Percentiles rank a stretch among this genome's conserved stretches.
phyloP scores from a whole-genome alignment of 495 filamentous ascomycete species.

The Aspergillus wentii region DNA sequence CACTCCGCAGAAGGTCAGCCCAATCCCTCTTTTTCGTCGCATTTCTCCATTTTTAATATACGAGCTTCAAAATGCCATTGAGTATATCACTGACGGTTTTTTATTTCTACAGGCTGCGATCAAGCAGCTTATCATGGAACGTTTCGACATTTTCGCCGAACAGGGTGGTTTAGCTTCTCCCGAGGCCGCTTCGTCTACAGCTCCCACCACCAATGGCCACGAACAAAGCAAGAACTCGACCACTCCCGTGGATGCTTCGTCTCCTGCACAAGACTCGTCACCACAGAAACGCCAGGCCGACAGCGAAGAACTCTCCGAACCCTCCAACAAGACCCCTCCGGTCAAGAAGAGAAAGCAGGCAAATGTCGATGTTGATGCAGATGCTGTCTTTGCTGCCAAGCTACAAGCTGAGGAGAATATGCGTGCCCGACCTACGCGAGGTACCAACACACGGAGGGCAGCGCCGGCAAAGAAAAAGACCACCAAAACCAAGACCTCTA shows the following conservation, averaged over 20 bases:
- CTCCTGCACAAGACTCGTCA: constrained; percentile 46
- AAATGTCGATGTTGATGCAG: constrained; percentile 62
- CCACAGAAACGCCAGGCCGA: constrained; percentile 53
- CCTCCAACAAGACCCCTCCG: constrained; percentile 37
- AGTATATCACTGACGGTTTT: too few species aligned
- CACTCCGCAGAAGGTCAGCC: constrained; percentile 74
- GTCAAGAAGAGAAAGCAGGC: constrained; percentile 54
- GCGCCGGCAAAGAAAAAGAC: constrained; percentile 61
- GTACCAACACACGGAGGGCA: constrained; percentile 50
- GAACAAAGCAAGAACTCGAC: constrained; percentile 21
- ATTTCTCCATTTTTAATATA: neutral
- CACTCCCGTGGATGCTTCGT: constrained; percentile 35
- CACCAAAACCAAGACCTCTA: constrained; percentile 64
- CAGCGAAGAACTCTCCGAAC: constrained; percentile 45
- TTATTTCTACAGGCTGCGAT: constrained; percentile 58
- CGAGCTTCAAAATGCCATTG: too few species aligned
- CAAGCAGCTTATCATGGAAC: constrained; percentile 77
- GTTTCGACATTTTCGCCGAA: constrained; percentile 75
- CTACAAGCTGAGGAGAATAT: constrained; percentile 90
- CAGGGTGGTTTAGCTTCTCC: constrained; percentile 35
- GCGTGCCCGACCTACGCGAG: constrained; percentile 66
- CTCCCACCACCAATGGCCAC: constrained; percentile 40
- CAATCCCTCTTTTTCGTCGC: constrained; percentile 9
- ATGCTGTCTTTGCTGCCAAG: constrained; percentile 78
- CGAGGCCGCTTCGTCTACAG: constrained; percentile 19